Evolutionary conservation across 2,329 filamentous ascomycete genomes (phyloP), one percentile per base, ranked within the genome.

Genomic region (Atkinsonella hypoxylon): DNA sequence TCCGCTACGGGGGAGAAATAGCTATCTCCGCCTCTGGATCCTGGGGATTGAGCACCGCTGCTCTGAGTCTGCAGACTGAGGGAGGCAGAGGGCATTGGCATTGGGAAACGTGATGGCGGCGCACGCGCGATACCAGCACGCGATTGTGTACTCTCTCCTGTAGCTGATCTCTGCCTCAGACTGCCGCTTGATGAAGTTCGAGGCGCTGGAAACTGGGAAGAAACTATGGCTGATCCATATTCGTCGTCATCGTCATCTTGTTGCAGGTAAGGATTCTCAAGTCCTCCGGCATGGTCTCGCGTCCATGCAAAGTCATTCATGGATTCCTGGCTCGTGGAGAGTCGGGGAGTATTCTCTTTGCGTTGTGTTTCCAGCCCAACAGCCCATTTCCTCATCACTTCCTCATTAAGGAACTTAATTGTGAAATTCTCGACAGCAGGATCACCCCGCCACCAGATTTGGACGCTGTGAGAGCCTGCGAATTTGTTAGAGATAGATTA

Each of bases 371-470:
- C 87, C 26, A 96, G 81, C 40, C 87, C 82, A 9, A 74, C 74
- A 30, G 86, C 84, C 93, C 93, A 98, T 64, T 91, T 95, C 67
- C 85, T 90, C 83, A 97, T 89, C 13, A 77, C 82, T 58, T 95
- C 89, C 65, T 98, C 93, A 54, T 91, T 93, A 47, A 81, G 78
- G 66, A 96, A 97, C 58, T 88, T 87, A 63, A 98, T 95, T 60
- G 91, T 83, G 66, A 98, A 97, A 62, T 94, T 95, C 64, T 98
- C 91, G 32, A 96, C 89, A 4, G 88, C 89, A 0, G 90, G 89
- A 57, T 97, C 91, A 34, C 91, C 91, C 69, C 93, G 97, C 93
- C 93, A 98, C 77, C 90, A 96, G 51, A 98, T 97, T 64, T 97
- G 91, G 54, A 96, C 87, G 2, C 87, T 91, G 64, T 97, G 95